phyloP scores from a whole-genome alignment of 2,329 filamentous ascomycete genomes.

The Setomelanomma holmii region DNA sequence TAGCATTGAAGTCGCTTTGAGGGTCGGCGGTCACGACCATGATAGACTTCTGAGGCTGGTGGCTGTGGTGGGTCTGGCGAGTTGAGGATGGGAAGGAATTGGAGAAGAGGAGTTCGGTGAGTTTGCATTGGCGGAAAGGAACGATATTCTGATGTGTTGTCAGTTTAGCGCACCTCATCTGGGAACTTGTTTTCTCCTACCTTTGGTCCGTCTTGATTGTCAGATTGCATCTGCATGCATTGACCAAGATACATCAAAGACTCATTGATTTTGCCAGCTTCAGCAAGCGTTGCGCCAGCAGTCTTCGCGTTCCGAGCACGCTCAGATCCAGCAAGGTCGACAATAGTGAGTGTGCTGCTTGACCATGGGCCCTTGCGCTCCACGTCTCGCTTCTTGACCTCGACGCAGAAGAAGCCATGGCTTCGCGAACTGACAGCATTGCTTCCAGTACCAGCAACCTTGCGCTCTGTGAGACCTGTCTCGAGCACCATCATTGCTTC shows the following conservation, averaged over 20 bases:
- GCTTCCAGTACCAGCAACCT: constrained; percentile 88
- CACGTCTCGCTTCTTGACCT: constrained; percentile 81
- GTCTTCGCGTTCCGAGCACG: constrained; percentile 93
- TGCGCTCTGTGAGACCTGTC: constrained; percentile 83
- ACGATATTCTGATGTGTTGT: constrained; percentile 63
- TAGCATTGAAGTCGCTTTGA: constrained; percentile 92
- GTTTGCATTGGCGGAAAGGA: constrained; percentile 69
- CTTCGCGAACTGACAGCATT: constrained; percentile 92
- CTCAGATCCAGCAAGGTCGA: constrained; percentile 93
- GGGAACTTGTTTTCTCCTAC: constrained; percentile 52
- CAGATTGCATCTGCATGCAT: constrained; percentile 93
- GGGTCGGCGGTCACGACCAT: constrained; percentile 98
- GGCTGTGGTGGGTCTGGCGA: constrained; percentile 53
- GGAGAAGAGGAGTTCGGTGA: constrained; percentile 60
- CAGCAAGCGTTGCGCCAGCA: constrained; percentile 86
- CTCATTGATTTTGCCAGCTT: constrained; percentile 98
- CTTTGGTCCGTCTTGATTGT: constrained; percentile 75
- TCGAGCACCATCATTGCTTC: constrained; percentile 92
- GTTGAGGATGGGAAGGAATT: constrained; percentile 58
- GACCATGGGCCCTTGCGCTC: constrained; percentile 70
- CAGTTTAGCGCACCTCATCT: constrained; percentile 9
- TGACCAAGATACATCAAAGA: constrained; percentile 98
- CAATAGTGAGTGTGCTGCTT: constrained; percentile 82
- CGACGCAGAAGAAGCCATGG: constrained; percentile 95
- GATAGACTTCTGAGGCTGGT: constrained; percentile 78